A percentile compares a stretch with the other conserved stretches of the same genome.
Evolutionary conservation across 371 early-diverging fungal genomes (phyloP).

Genomic region (Lichtheimia hyalospora): DNA sequence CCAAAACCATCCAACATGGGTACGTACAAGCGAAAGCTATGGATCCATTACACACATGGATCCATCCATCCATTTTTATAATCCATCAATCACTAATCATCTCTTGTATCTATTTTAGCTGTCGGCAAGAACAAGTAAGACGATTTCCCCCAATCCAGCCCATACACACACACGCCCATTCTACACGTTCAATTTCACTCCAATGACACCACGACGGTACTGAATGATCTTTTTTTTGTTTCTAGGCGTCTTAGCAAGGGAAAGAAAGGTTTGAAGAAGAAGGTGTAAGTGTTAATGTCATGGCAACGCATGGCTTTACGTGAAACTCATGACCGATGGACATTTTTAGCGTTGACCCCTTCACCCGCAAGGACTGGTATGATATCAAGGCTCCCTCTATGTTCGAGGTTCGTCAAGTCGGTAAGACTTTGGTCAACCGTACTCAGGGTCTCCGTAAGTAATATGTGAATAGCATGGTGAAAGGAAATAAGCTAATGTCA

Average conservation of each 20-base stretch:
- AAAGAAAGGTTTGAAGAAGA: slow-evolving; percentile 97
- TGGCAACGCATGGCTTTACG: not conserved
- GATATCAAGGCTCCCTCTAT: slow-evolving; percentile 98
- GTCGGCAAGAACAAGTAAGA: slow-evolving; percentile 96
- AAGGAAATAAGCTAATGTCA: not conserved
- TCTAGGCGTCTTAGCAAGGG: slow-evolving; percentile 85
- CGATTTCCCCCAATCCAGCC: not conserved
- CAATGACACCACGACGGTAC: slow-evolving; percentile 2
- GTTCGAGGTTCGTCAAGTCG: slow-evolving; percentile 92
- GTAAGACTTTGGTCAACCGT: slow-evolving; percentile 99
- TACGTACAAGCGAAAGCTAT: slow-evolving; percentile 14
- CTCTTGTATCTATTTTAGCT: slow-evolving; percentile 45
- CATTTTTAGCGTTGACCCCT: slow-evolving; percentile 81
- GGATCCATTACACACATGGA: slow-evolving; percentile 20
- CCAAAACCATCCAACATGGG: slow-evolving; percentile 25
- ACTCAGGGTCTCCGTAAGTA: slow-evolving; percentile 95
- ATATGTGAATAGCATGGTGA: not conserved
- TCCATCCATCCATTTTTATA: slow-evolving; percentile 28
- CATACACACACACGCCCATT: slow-evolving; percentile 3
- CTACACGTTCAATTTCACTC: not conserved
- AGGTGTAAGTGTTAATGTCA: slow-evolving; percentile 73
- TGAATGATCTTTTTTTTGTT: not conserved
- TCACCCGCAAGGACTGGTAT: slow-evolving; percentile 99
- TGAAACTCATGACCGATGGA: slow-evolving; percentile 1
- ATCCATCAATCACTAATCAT: slow-evolving; percentile 12